Percentiles rank a stretch among this genome's conserved stretches.
phyloP scores from a whole-genome alignment of 257 asterid genomes.

The Avicennia marina region DNA sequence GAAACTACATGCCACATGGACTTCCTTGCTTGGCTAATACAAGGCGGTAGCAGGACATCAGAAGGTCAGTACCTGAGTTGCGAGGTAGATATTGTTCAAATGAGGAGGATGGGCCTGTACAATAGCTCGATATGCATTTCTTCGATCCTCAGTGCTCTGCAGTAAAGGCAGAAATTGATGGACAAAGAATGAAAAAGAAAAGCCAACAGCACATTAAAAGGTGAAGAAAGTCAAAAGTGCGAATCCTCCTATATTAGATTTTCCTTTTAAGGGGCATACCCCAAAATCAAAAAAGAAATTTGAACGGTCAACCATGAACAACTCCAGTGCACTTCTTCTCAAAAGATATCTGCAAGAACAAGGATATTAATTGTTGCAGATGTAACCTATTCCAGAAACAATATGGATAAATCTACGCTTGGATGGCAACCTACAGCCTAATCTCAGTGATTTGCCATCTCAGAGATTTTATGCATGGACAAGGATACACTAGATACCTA shows the following conservation, averaged over 20 bases:
- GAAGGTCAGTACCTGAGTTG: slow-evolving; percentile 78
- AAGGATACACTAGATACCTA: too few species aligned
- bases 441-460: too few species aligned
- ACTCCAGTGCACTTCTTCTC: slow-evolving; percentile 96
- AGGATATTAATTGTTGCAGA: slow-evolving; percentile 16
- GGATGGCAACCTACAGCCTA: too few species aligned
- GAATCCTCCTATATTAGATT: slow-evolving; percentile 18
- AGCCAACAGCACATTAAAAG: slow-evolving; percentile 11
- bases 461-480: too few species aligned
- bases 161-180: slow-evolving; percentile 16
- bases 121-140: slow-evolving; percentile 93
- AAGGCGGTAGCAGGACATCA: slow-evolving; percentile 22
- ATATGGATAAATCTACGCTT: too few species aligned
- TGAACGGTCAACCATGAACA: slow-evolving; percentile 96
- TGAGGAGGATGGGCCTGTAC: slow-evolving; percentile 97
- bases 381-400: too few species aligned
- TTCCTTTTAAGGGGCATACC: slow-evolving; percentile 41
- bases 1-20: slow-evolving; percentile 13
- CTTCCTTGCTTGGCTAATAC: slow-evolving; percentile 12
- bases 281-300: slow-evolving; percentile 97
- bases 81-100: slow-evolving; percentile 87
- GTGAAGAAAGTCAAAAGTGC: slow-evolving; percentile 9
- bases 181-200: neutral
- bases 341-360: slow-evolving; percentile 70
- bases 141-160: slow-evolving; percentile 72